These are phyloP conservation scores for Abeoforma whisleri DNA, from an alignment of 78 protist genomes.

Conservation along the genomic window DNA sequence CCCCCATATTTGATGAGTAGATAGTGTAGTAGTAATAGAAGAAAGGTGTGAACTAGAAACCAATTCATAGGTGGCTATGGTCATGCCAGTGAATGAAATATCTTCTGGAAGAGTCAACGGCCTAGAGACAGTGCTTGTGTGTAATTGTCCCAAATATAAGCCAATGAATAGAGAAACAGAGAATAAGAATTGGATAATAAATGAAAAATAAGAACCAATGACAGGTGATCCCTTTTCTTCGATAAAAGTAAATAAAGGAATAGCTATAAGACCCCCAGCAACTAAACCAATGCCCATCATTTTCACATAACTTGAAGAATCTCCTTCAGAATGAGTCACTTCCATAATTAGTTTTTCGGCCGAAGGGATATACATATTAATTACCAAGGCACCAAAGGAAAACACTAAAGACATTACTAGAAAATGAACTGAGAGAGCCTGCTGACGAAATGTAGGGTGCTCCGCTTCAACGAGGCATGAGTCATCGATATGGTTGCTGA, in stretches of 20 bases:
- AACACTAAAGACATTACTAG: background rate
- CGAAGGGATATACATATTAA: background rate
- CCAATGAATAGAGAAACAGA: background rate
- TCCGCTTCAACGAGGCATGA: too few species aligned
- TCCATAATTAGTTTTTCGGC: background rate
- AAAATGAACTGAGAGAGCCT: background rate
- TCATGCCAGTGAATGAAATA: too few species aligned
- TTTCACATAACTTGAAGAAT: too few species aligned
- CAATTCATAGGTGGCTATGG: too few species aligned
- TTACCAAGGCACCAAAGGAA: background rate
- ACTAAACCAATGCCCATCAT: too few species aligned
- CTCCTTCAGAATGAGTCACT: too few species aligned
- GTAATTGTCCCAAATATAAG: background rate
- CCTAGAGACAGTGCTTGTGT: background rate
- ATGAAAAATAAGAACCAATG: background rate
- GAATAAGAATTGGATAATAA: background rate
- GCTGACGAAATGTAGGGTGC: background rate
- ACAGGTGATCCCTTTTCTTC: background rate
- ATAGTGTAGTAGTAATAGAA: too few species aligned
- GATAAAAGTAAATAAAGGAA: background rate
- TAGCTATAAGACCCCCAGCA: too few species aligned
- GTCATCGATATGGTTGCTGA: too few species aligned
- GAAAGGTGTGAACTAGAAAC: too few species aligned
- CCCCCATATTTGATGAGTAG: too few species aligned
- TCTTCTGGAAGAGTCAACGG: too few species aligned